Conservation (phyloP, 164 flowering plant species). For the Vitis riparia region DNA sequence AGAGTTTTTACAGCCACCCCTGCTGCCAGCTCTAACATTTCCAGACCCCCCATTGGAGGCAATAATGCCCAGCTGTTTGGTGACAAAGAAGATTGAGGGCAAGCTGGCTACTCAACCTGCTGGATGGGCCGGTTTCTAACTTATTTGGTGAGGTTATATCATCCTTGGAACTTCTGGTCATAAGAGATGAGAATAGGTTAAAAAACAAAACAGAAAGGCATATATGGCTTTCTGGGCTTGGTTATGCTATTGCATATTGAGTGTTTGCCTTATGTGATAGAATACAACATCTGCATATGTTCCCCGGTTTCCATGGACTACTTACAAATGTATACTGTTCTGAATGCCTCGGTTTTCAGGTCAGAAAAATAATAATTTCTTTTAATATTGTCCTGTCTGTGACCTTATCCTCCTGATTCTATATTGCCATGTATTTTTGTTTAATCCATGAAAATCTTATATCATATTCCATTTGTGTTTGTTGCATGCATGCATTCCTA, state of each 20-base stretch:
- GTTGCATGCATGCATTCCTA: too few relatives aligned
- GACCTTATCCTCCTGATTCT: too few relatives aligned
- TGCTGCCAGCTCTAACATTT: too few relatives aligned
- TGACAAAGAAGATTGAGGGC: constrained; percentile 43
- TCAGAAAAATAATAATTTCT: neutral
- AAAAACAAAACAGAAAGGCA: neutral
- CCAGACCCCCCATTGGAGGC: constrained; percentile 18
- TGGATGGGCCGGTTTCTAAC: constrained; percentile 99
- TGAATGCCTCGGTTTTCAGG: constrained; percentile 5
- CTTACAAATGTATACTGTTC: constrained; percentile 3
- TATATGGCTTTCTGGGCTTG: constrained; percentile 9
- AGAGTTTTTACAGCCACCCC: too few relatives aligned
- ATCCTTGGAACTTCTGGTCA: too few relatives aligned
- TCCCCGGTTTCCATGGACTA: constrained; percentile 1
- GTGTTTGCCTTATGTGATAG: neutral
- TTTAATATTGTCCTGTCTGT: too few relatives aligned
- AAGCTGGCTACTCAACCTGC: constrained; percentile 76
- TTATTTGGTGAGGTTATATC: too few relatives aligned
- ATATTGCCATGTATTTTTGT: too few relatives aligned
- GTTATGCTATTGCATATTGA: constrained; percentile 2
- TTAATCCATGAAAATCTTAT: too few relatives aligned
- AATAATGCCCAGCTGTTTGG: constrained; percentile 46
- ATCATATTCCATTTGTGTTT: too few relatives aligned
- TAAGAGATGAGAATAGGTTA: too few relatives aligned
- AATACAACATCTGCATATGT: constrained; percentile 3